Conservation (phyloP, 2,329 filamentous ascomycete genomes). For the Neonectria hederae region DNA sequence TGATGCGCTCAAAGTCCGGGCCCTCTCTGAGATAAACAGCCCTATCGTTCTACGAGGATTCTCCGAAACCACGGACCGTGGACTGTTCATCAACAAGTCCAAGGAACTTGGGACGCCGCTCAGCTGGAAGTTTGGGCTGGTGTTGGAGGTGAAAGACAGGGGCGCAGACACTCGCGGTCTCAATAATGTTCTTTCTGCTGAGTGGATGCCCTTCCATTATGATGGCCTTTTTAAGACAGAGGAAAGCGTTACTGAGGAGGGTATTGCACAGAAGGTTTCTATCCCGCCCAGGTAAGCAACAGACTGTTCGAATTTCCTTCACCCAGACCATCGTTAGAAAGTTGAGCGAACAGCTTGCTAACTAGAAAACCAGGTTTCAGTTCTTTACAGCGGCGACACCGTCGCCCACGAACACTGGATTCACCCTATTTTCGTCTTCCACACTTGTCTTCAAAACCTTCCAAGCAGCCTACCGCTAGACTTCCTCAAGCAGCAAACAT, state of each 20-base stretch:
- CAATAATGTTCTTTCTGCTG: conserved; percentile 63
- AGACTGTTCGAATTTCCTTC: not conserved
- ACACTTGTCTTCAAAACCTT: conserved; percentile 59
- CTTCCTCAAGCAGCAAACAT: conserved; percentile 52
- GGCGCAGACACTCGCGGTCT: conserved; percentile 53
- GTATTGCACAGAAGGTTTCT: conserved; percentile 53
- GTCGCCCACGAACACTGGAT: conserved; percentile 60
- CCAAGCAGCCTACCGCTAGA: conserved; percentile 49
- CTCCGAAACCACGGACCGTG: conserved; percentile 54
- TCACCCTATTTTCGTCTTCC: conserved; percentile 64
- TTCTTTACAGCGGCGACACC: conserved; percentile 59
- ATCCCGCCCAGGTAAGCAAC: conserved; percentile 53
- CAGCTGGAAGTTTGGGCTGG: conserved; percentile 63
- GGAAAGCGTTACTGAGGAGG: conserved; percentile 46
- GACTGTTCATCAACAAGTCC: conserved; percentile 56
- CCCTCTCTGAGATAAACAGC: conserved; percentile 59
- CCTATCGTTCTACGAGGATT: conserved; percentile 65
- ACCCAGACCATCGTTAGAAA: not conserved
- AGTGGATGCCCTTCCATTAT: conserved; percentile 67
- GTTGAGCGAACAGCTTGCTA: not conserved
- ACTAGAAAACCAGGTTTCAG: conserved; percentile 54
- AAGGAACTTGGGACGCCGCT: conserved; percentile 58
- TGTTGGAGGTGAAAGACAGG: conserved; percentile 61
- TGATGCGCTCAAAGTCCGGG: conserved; percentile 55
- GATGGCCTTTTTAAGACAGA: conserved; percentile 66